These are phyloP conservation scores for Leavenworthia alabamica DNA, from an alignment of 345 rosid genomes.

Conservation along the genomic window DNA sequence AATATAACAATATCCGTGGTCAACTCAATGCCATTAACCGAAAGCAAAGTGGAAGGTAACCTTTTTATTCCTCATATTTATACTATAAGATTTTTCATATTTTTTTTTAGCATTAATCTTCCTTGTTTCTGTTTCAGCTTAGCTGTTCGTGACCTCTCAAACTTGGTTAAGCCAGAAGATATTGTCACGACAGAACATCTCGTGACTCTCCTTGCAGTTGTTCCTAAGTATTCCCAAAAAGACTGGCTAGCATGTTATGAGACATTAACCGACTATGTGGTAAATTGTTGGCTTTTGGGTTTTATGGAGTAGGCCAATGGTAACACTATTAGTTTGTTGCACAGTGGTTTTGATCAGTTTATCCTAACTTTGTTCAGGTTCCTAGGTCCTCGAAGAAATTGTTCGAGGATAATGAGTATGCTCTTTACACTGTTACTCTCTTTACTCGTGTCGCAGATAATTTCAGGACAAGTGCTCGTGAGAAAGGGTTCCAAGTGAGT, in stretches of 20 bases:
- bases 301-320: neutral
- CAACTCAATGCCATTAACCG: too few species aligned
- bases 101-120: neutral
- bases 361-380: constrained; percentile 49
- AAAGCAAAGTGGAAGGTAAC: too few species aligned
- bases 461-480: constrained; percentile 71
- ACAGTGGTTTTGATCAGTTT: neutral
- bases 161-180: constrained; percentile 87
- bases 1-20: too few species aligned
- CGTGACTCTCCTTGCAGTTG: constrained; percentile 72
- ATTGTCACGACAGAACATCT: constrained; percentile 77
- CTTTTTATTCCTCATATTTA: too few species aligned
- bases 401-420: constrained; percentile 96
- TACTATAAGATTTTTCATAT: neutral
- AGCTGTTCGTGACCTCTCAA: constrained; percentile 98
- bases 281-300: constrained; percentile 29
- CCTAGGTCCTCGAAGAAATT: constrained; percentile 93
- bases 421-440: constrained; percentile 81
- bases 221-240: constrained; percentile 95
- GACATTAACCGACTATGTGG: constrained; percentile 88
- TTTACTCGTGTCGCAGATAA: constrained; percentile 93
- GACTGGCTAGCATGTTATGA: constrained; percentile 96
- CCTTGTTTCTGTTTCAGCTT: constrained; percentile 51
- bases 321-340: neutral
- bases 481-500: constrained; percentile 91